These are phyloP conservation scores for Grosmannia penicillata DNA, from an alignment of 2,329 filamentous ascomycete genomes.

Conservation along the genomic window DNA sequence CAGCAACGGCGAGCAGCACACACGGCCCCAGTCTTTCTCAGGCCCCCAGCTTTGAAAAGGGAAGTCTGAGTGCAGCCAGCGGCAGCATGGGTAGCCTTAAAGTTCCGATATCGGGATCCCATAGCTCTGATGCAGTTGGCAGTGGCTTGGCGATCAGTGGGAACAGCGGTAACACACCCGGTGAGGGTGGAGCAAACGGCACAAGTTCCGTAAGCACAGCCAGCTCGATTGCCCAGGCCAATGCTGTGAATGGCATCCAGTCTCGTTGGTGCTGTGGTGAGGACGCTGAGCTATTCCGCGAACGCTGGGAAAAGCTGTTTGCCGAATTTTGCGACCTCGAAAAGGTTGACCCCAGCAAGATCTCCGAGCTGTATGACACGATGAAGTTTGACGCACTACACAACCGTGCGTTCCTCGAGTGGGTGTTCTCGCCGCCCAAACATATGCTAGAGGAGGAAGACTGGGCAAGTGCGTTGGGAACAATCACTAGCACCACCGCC, in stretches of 20 bases:
- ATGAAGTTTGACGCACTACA: conserved; percentile 99
- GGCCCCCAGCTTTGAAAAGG: conserved; percentile 4
- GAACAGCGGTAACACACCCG: background rate
- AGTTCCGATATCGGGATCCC: too few species aligned
- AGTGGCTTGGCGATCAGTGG: too few species aligned
- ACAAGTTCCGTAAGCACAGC: conserved; percentile 14
- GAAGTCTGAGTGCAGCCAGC: background rate
- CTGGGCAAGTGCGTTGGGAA: conserved; percentile 16
- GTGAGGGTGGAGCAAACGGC: background rate
- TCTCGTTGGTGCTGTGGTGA: conserved; percentile 92
- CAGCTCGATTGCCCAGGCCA: conserved; percentile 33
- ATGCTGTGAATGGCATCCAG: conserved; percentile 58
- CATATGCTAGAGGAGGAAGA: conserved; percentile 59
- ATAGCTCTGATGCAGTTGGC: too few species aligned
- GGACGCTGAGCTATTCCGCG: conserved; percentile 85
- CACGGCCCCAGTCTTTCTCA: background rate
- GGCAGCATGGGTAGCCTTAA: too few species aligned
- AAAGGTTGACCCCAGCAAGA: conserved; percentile 97
- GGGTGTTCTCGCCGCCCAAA: conserved; percentile 84
- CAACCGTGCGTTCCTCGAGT: conserved; percentile 91
- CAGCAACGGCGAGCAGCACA: background rate
- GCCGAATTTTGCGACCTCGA: conserved; percentile 91
- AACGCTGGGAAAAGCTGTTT: conserved; percentile 97
- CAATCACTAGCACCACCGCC: conserved; percentile 19
- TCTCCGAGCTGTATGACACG: conserved; percentile 95